Evolutionary conservation across 2,329 filamentous ascomycete species (phyloP).

Genomic region (Aspergillus puulaauensis): DNA sequence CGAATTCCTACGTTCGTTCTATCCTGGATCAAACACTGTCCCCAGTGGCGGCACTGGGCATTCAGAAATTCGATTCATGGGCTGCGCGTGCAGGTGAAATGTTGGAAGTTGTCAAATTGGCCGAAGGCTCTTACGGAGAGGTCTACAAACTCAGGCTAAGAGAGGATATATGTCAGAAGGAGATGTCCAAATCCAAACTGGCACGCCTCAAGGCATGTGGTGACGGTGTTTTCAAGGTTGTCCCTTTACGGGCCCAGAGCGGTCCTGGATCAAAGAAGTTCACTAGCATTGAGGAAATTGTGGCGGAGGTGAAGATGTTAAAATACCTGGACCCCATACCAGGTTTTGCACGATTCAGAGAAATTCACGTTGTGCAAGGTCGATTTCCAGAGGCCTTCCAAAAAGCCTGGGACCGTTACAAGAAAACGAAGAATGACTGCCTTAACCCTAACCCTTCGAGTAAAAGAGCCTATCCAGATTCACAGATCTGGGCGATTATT

Average conservation of each 20-base stretch:
- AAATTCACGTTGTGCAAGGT: slow-evolving; percentile 58
- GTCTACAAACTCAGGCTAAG: slow-evolving; percentile 59
- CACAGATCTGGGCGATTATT: slow-evolving; percentile 63
- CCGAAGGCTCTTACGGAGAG: slow-evolving; percentile 66
- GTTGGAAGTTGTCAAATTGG: slow-evolving; percentile 58
- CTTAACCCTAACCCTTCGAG: slow-evolving; percentile 58
- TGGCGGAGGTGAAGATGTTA: slow-evolving; percentile 52
- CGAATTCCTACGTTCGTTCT: slow-evolving; percentile 35
- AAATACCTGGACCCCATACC: slow-evolving; percentile 59
- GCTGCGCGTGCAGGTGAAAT: slow-evolving; percentile 37
- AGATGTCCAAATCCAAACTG: slow-evolving; percentile 37
- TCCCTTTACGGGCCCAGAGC: slow-evolving; percentile 44
- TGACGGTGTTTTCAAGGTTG: slow-evolving; percentile 50
- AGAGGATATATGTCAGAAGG: slow-evolving; percentile 34
- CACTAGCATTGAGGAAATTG: slow-evolving; percentile 50
- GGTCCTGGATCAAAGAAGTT: slow-evolving; percentile 44
- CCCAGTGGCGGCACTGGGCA: slow-evolving; percentile 32
- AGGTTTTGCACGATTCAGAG: slow-evolving; percentile 63
- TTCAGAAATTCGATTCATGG: slow-evolving; percentile 42
- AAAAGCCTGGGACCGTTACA: slow-evolving; percentile 43
- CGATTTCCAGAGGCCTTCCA: slow-evolving; percentile 54
- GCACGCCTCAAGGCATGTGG: slow-evolving; percentile 40
- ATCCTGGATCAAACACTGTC: slow-evolving; percentile 41
- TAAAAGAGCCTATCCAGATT: slow-evolving; percentile 52
- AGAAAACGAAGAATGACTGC: slow-evolving; percentile 44